A percentile compares a stretch with the other conserved stretches of the same genome.
Evolutionary conservation across 257 asterid genomes (phyloP).

Genomic region (Przewalskia tangutica): DNA sequence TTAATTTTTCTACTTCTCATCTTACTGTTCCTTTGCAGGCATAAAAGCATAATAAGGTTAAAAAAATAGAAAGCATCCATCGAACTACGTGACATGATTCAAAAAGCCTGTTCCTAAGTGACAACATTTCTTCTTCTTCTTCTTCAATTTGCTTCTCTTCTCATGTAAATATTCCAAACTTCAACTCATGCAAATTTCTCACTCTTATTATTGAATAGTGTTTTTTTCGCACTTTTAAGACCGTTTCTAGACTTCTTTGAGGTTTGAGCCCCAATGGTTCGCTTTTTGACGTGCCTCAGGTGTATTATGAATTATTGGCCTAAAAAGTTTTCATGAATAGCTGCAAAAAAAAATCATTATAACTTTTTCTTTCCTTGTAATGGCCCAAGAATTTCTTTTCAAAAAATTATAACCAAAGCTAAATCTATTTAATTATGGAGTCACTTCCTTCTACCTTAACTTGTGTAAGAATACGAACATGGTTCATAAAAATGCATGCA

Average conservation of each 20-base stretch:
- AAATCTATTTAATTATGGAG: neutral
- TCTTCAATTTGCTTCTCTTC: neutral
- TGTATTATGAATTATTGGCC: slow-evolving; percentile 32
- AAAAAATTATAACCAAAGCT: neutral
- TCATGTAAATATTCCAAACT: slow-evolving; percentile 26
- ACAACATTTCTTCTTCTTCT: slow-evolving; percentile 18
- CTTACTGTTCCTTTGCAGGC: slow-evolving; percentile 32
- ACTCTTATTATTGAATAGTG: neutral
- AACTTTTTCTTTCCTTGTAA: slow-evolving; percentile 16
- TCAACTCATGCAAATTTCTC: slow-evolving; percentile 15
- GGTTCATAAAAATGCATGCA: slow-evolving; percentile 6
- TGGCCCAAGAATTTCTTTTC: slow-evolving; percentile 11
- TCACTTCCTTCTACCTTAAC: slow-evolving; percentile 1
- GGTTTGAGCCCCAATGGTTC: slow-evolving; percentile 15
- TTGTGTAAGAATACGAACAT: neutral
- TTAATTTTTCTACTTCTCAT: slow-evolving; percentile 40
- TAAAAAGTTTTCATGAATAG: slow-evolving; percentile 27
- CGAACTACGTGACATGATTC: slow-evolving; percentile 64
- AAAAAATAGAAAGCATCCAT: slow-evolving; percentile 37
- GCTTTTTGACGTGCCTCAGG: slow-evolving; percentile 25
- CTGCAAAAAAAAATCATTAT: slow-evolving; percentile 9
- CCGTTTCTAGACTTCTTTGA: slow-evolving; percentile 1
- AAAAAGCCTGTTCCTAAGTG: slow-evolving; percentile 31
- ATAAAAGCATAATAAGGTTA: neutral
- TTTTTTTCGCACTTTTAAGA: neutral